Evolutionary conservation across 768 basidiomycete species (phyloP).

Genomic region (Lactarius deliciosus): DNA sequence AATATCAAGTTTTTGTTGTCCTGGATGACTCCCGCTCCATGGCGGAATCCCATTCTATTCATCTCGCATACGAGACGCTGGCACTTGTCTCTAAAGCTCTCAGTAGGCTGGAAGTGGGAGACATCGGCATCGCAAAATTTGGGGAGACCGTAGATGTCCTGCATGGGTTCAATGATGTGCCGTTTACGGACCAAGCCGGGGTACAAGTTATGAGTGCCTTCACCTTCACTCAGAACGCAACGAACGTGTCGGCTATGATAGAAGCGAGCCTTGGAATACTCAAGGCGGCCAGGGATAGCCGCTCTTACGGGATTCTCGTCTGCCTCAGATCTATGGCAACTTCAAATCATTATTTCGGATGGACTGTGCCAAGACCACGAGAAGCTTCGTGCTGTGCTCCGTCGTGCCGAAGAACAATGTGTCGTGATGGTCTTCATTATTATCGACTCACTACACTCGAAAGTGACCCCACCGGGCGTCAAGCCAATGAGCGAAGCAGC

Average conservation of each 20-base stretch:
- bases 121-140: conserved; percentile 87
- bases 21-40: conserved; percentile 97
- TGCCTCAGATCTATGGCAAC: conserved; percentile 89
- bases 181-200: conserved; percentile 79
- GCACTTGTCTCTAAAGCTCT: conserved; percentile 90
- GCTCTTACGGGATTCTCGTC: conserved; percentile 56
- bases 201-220: conserved; percentile 80
- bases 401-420: conserved; percentile 84
- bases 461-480: conserved; percentile 31
- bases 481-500: conserved; percentile 4
- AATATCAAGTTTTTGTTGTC: conserved; percentile 93
- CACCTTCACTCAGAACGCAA: conserved; percentile 85
- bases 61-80: conserved; percentile 92
- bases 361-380: conserved; percentile 99
- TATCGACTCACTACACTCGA: conserved; percentile 79
- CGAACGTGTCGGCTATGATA: conserved; percentile 80
- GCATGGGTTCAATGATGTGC: conserved; percentile 80
- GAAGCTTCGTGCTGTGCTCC: conserved; percentile 69
- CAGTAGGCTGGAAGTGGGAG: conserved; percentile 91
- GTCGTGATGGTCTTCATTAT: conserved; percentile 97
- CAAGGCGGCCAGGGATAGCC: conserved; percentile 71
- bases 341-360: conserved; percentile 97
- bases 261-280: conserved; percentile 75
- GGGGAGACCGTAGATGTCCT: conserved; percentile 86
- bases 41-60: conserved; percentile 89